Evolutionary conservation across 139 green algal species (phyloP).

Genomic region (Edaphochlamys debaryana): DNA sequence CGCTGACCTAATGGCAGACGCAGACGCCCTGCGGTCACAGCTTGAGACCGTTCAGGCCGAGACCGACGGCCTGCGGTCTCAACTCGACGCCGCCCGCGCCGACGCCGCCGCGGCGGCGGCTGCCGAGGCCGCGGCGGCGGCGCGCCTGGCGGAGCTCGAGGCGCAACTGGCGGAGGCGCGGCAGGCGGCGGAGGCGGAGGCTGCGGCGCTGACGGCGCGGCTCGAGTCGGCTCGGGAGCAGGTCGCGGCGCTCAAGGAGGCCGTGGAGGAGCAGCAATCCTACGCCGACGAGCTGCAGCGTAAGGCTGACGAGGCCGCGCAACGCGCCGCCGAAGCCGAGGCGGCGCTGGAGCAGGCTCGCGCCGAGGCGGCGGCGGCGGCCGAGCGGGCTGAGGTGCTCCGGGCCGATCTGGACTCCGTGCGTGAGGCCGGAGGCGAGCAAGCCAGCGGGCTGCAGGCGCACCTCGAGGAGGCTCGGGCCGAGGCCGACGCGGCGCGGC

Average conservation of each 20-base stretch:
- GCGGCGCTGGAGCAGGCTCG: neutral
- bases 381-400: neutral
- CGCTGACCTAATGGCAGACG: slow-evolving; percentile 1
- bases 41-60: neutral
- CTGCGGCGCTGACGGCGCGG: neutral
- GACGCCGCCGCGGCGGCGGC: neutral
- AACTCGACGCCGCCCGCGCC: neutral
- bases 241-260: slow-evolving; percentile 29
- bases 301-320: neutral
- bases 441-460: neutral
- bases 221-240: slow-evolving; percentile 25
- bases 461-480: neutral
- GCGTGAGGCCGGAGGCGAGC: neutral
- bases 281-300: neutral
- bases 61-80: too few relatives aligned
- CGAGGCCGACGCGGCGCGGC: neutral
- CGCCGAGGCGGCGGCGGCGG: neutral
- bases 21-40: neutral
- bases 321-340: neutral
- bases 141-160: neutral
- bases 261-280: slow-evolving; percentile 10
- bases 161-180: neutral
- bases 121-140: neutral
- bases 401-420: neutral
- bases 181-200: neutral